Conservation (phyloP, 2,329 filamentous ascomycete genomes). For the Colletotrichum noveboracense region DNA sequence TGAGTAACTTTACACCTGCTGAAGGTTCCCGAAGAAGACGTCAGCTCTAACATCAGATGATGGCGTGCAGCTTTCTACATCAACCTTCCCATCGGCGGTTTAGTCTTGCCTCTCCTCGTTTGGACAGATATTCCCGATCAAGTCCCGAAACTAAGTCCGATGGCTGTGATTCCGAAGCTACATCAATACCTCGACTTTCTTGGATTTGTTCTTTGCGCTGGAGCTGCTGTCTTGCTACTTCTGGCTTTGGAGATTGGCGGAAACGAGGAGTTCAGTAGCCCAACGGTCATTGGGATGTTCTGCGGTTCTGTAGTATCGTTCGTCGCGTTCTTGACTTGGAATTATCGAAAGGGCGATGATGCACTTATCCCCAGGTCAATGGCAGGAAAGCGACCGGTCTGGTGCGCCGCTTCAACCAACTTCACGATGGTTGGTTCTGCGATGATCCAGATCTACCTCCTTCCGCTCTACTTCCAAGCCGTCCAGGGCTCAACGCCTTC, state of each 20-base stretch:
- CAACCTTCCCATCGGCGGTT: constrained; percentile 40
- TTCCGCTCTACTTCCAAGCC: constrained; percentile 44
- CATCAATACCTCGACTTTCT: constrained; percentile 40
- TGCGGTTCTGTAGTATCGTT: constrained; percentile 23
- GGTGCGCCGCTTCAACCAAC: constrained; percentile 44
- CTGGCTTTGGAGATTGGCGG: constrained; percentile 38
- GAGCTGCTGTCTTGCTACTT: constrained; percentile 34
- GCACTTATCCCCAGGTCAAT: constrained; percentile 28
- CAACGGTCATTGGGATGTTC: constrained; percentile 27
- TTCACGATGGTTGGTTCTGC: constrained; percentile 30
- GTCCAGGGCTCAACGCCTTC: constrained; percentile 26
- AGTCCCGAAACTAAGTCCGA: constrained; percentile 24
- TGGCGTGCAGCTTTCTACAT: constrained; percentile 38
- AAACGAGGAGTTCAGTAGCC: constrained; percentile 29
- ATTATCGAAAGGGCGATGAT: constrained; percentile 27
- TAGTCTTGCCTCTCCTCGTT: constrained; percentile 35
- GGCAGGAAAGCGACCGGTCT: constrained; percentile 21
- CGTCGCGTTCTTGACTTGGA: constrained; percentile 27
- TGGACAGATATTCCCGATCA: constrained; percentile 44
- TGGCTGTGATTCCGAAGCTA: constrained; percentile 33
- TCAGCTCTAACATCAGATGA: not conserved
- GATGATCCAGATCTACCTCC: constrained; percentile 28
- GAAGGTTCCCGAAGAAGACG: not conserved
- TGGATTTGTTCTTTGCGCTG: constrained; percentile 30
- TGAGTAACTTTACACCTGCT: constrained; percentile 22